Base-by-base conservation (phyloP, 805 yeast genomes). In the Ogataea pini region DNA sequence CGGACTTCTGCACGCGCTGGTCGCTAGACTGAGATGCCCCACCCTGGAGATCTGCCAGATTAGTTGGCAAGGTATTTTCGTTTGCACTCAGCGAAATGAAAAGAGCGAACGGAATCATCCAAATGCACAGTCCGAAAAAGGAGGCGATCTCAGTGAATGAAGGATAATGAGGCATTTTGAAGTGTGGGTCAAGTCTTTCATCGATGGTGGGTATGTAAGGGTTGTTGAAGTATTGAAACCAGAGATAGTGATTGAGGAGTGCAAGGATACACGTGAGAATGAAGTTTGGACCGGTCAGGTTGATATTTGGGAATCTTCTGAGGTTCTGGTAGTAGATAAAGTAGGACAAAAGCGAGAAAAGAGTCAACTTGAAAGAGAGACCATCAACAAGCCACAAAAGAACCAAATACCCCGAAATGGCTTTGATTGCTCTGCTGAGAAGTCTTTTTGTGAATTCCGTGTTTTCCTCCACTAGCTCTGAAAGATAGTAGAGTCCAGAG, bases 391-490 rank as follows among this genome's bases (percentile, higher is more conserved):
- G 31, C 71, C 80, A 72, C 18, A 94, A 72, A 16, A 86, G 71
- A 1, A 80, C 64, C 44, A 82, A 78, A 0, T 77, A 55, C 0
- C 52, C 74, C 8, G 86, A 77, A n/a, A 89, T 79, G 2, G 71
- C 70, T 62, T 81, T 80, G 28, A 91, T 89, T 44, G 82, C 64
- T 54, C 83, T 75, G 38, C 73, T 75, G 32, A 94, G 72, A 46
- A 89, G 73, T 49, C 89, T 70, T 58, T 80, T 85, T 9, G 98
- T 88, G 42, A 90, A 82, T 54, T 87, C 94, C 0, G 96, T 79
- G 65, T 94, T 92, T 61, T 91, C 97, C 64, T 94, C 99, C 13
- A 94, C 96, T 27, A 90, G 70, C 64, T 94, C 99, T 7, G 96
- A 87, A 32, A 92, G 73, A 60, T 90, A 91, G 72, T 90, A 94